These are phyloP conservation scores for Mucor ambiguus DNA, from an alignment of 371 early-diverging fungal species.

Conservation along the genomic window DNA sequence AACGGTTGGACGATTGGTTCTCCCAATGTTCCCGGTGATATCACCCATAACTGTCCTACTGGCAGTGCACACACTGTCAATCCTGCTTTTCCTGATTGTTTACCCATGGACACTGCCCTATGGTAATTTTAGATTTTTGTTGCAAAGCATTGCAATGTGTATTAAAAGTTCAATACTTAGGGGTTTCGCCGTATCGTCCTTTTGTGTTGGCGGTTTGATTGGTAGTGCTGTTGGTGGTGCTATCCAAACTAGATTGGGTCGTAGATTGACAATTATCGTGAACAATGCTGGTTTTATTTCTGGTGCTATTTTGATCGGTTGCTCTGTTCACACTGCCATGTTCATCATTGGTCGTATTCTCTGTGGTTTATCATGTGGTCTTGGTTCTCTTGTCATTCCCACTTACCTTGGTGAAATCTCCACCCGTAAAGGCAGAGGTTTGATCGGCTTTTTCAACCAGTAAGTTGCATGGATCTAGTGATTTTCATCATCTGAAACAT, in stretches of 20 bases:
- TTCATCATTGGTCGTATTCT: constrained; percentile 80
- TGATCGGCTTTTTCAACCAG: constrained; percentile 76
- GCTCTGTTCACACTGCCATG: constrained; percentile 59
- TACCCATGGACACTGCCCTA: constrained; percentile 33
- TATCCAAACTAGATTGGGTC: constrained; percentile 62
- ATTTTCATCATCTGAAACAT: background rate
- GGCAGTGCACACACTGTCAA: constrained; percentile 19
- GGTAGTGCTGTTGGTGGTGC: constrained; percentile 68
- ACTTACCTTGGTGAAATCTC: constrained; percentile 84
- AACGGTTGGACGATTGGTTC: constrained; percentile 53
- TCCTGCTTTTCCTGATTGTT: constrained; percentile 35
- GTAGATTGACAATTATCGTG: constrained; percentile 61
- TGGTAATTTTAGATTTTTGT: constrained; percentile 16
- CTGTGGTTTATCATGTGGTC: constrained; percentile 81
- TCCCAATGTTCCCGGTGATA: constrained; percentile 48
- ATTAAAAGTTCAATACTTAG: constrained; percentile 26
- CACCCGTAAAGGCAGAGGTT: constrained; percentile 70
- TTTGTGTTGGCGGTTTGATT: constrained; percentile 71
- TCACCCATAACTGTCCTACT: constrained; percentile 31
- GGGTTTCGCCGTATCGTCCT: constrained; percentile 62
- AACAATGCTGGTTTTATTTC: constrained; percentile 65
- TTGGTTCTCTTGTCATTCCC: constrained; percentile 79
- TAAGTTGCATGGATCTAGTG: constrained; percentile 12
- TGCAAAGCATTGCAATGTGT: constrained; percentile 38
- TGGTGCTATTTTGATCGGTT: constrained; percentile 65